Evolutionary conservation across 169 alveolate genomes (phyloP).

Genomic region (Besnoitia besnoiti): DNA sequence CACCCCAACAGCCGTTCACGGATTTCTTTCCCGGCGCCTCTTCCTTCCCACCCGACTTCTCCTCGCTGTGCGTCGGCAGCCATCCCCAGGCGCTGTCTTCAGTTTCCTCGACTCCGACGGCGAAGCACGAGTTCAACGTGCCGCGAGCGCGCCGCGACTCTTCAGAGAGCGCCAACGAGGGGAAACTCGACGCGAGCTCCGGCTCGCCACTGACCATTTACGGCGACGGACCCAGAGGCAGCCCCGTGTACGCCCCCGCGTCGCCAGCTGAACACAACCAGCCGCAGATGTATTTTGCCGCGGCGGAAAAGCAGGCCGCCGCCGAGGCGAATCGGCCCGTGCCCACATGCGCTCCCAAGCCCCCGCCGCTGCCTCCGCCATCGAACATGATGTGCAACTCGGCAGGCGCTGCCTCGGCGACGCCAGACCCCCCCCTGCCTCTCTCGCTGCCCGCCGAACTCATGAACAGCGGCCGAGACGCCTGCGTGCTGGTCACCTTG

Average conservation of each 20-base stretch:
- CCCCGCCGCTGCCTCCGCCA: not conserved
- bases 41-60: not conserved
- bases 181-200: not conserved
- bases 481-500: not conserved
- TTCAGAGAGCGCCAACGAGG: not conserved
- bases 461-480: conserved; percentile 24
- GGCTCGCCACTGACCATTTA: not conserved
- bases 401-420: not conserved
- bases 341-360: not conserved
- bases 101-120: not conserved
- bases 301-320: not conserved
- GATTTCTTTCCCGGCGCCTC: not conserved
- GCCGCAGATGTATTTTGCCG: not conserved
- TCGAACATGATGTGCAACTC: not conserved
- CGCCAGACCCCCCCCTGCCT: not conserved
- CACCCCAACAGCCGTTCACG: not conserved
- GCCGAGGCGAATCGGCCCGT: not conserved
- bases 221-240: not conserved
- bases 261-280: not conserved
- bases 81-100: not conserved
- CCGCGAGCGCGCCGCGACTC: not conserved
- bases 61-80: not conserved
- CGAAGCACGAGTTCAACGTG: not conserved
- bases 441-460: not conserved
- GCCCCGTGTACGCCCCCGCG: not conserved